Percentiles rank a stretch among this genome's conserved stretches.
These are phyloP conservation scores for Jackrogersella multiformis DNA, from an alignment of 495 filamentous ascomycete species.

Conservation along the genomic window DNA sequence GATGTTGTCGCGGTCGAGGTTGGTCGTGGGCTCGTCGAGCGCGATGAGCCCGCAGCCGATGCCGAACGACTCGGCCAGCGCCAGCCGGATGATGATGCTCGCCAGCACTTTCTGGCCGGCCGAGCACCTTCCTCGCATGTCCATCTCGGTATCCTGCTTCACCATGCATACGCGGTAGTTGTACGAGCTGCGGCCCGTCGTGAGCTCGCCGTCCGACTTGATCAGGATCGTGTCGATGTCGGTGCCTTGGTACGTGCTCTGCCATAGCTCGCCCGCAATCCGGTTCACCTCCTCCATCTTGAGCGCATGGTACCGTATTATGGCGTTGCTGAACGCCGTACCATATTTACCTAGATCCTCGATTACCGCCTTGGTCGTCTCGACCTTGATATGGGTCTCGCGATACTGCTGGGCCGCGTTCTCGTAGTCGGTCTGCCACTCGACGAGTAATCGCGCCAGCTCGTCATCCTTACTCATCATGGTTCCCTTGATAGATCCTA, in stretches of 20 bases:
- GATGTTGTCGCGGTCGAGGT: slow-evolving; percentile 95
- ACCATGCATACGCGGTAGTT: slow-evolving; percentile 99
- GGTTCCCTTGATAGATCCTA: slow-evolving; percentile 68
- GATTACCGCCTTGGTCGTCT: slow-evolving; percentile 90
- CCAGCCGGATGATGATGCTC: slow-evolving; percentile 96
- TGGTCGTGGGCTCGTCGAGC: slow-evolving; percentile 97
- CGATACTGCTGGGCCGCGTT: slow-evolving; percentile 84
- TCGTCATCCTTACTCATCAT: slow-evolving; percentile 86
- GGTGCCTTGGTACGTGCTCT: slow-evolving; percentile 94
- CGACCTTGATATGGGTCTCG: slow-evolving; percentile 87
- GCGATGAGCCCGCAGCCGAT: slow-evolving; percentile 96
- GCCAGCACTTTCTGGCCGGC: slow-evolving; percentile 97
- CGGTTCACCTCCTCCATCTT: slow-evolving; percentile 99
- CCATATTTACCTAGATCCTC: slow-evolving; percentile 87
- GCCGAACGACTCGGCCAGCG: slow-evolving; percentile 96
- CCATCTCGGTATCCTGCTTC: slow-evolving; percentile 96
- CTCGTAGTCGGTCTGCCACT: slow-evolving; percentile 89
- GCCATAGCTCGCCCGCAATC: slow-evolving; percentile 95
- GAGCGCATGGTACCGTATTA: slow-evolving; percentile 92
- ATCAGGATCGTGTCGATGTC: slow-evolving; percentile 98
- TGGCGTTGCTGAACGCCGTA: slow-evolving; percentile 86
- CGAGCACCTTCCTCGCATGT: slow-evolving; percentile 98
- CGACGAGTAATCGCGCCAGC: slow-evolving; percentile 69
- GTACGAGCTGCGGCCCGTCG: slow-evolving; percentile 82
- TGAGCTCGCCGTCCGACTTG: slow-evolving; percentile 82